phyloP scores from a whole-genome alignment of 768 basidiomycete species.

The Boletus patriciae region DNA sequence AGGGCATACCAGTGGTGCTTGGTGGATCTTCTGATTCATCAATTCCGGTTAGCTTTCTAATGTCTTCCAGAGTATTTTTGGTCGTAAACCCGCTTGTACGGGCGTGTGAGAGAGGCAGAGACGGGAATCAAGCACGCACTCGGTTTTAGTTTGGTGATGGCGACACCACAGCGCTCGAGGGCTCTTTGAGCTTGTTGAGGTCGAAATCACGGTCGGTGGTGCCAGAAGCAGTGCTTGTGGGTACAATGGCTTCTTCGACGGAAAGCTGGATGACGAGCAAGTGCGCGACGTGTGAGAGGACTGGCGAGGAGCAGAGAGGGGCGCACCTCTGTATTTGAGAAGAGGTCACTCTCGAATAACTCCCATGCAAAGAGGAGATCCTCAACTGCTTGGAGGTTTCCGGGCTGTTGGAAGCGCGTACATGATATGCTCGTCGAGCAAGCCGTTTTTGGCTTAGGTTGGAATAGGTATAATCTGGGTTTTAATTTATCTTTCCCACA shows the following conservation, averaged over 20 bases:
- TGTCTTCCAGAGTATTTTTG: slow-evolving; percentile 77
- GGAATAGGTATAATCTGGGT: too few relatives aligned
- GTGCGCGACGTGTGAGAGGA: slow-evolving; percentile 41
- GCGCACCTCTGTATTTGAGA: slow-evolving; percentile 89
- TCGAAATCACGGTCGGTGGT: slow-evolving; percentile 84
- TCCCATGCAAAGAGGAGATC: slow-evolving; percentile 86
- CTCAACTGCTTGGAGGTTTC: slow-evolving; percentile 71
- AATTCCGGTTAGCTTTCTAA: slow-evolving; percentile 43
- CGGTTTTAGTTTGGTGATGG: slow-evolving; percentile 86
- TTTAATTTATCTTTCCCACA: too few relatives aligned
- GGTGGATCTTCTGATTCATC: slow-evolving; percentile 25
- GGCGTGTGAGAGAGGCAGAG: neutral
- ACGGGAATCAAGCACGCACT: slow-evolving; percentile 46
- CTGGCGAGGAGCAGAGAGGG: neutral
- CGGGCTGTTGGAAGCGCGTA: too few relatives aligned
- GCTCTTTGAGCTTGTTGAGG: slow-evolving; percentile 80
- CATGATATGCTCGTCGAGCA: too few relatives aligned
- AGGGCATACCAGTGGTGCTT: slow-evolving; percentile 11
- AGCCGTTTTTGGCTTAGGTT: too few relatives aligned
- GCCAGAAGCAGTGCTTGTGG: slow-evolving; percentile 69
- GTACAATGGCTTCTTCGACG: slow-evolving; percentile 92
- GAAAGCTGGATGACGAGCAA: slow-evolving; percentile 94
- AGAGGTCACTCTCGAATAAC: slow-evolving; percentile 92
- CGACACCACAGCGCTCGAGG: slow-evolving; percentile 86
- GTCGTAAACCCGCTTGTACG: slow-evolving; percentile 76